Evolutionary conservation across 2,329 filamentous ascomycete species (phyloP).

Genomic region (Claviceps sp.): DNA sequence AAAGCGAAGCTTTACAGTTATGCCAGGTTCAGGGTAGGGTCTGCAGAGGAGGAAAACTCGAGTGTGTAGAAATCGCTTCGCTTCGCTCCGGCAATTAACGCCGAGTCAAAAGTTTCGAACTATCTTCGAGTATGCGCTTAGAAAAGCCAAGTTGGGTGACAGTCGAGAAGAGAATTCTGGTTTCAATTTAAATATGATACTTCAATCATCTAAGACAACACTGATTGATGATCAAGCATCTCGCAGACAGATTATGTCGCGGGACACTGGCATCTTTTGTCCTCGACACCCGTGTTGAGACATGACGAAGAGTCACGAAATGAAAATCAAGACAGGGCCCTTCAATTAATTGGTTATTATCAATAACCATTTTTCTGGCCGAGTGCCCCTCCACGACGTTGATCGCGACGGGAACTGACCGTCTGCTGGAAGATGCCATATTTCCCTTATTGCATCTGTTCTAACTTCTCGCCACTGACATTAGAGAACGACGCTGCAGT

Average conservation of each 20-base stretch:
- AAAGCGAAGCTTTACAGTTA: no score
- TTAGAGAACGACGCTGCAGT: slow-evolving; percentile 54
- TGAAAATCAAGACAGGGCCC: slow-evolving; percentile 40
- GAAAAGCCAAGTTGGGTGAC: slow-evolving; percentile 5
- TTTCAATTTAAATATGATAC: background rate
- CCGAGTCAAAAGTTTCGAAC: background rate
- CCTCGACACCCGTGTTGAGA: slow-evolving; percentile 44
- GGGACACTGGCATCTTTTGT: slow-evolving; percentile 53
- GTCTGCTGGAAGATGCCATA: slow-evolving; percentile 55
- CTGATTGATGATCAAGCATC: background rate
- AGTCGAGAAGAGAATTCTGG: background rate
- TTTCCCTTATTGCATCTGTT: slow-evolving; percentile 60
- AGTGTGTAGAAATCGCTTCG: no score
- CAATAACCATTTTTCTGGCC: slow-evolving; percentile 35
- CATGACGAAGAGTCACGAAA: slow-evolving; percentile 50
- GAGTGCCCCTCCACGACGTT: slow-evolving; percentile 41
- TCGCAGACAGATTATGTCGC: slow-evolving; percentile 6
- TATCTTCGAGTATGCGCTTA: slow-evolving; percentile 6
- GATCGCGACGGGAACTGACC: slow-evolving; percentile 47
- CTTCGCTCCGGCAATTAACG: no score
- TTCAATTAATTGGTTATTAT: slow-evolving; percentile 17
- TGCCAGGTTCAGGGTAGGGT: no score
- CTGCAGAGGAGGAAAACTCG: no score
- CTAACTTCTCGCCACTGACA: slow-evolving; percentile 49
- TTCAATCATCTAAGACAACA: background rate